These are phyloP conservation scores for Aspergillus texensis DNA, from an alignment of 2,329 filamentous ascomycete genomes.

Conservation along the genomic window DNA sequence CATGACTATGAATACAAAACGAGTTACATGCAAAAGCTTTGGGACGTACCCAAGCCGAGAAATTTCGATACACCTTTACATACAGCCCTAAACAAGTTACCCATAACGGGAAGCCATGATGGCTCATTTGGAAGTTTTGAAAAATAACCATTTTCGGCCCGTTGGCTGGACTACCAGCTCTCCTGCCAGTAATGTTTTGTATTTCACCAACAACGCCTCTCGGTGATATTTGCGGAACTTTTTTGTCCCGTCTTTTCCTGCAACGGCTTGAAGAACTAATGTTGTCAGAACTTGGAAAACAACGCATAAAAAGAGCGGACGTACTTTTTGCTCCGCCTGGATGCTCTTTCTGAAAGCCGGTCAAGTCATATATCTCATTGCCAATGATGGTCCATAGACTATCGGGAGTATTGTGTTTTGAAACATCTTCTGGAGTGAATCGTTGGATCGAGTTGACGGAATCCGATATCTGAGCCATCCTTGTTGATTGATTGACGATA, in stretches of 20 bases:
- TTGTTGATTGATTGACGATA: neutral
- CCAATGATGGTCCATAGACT: neutral
- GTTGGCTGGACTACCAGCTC: neutral
- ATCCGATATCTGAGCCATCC: neutral
- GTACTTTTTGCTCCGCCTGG: neutral
- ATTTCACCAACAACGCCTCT: neutral
- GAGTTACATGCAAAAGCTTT: too few relatives aligned
- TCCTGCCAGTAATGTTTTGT: neutral
- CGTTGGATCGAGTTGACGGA: neutral
- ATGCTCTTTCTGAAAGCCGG: neutral
- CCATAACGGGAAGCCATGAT: too few relatives aligned
- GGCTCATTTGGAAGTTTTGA: neutral
- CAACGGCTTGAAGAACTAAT: neutral
- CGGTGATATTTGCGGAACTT: neutral
- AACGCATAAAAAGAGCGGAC: neutral
- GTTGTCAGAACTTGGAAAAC: neutral
- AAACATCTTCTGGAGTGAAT: neutral
- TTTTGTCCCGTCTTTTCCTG: neutral
- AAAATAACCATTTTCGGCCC: neutral
- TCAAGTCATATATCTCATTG: neutral
- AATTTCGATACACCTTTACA: too few relatives aligned
- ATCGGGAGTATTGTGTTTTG: neutral
- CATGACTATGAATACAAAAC: too few relatives aligned
- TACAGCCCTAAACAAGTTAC: too few relatives aligned
- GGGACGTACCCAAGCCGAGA: too few relatives aligned